A percentile compares a stretch with the other conserved stretches of the same genome.
These are phyloP conservation scores for Trichocladium uniseriatum DNA, from an alignment of 495 filamentous ascomycete genomes.

Conservation along the genomic window DNA sequence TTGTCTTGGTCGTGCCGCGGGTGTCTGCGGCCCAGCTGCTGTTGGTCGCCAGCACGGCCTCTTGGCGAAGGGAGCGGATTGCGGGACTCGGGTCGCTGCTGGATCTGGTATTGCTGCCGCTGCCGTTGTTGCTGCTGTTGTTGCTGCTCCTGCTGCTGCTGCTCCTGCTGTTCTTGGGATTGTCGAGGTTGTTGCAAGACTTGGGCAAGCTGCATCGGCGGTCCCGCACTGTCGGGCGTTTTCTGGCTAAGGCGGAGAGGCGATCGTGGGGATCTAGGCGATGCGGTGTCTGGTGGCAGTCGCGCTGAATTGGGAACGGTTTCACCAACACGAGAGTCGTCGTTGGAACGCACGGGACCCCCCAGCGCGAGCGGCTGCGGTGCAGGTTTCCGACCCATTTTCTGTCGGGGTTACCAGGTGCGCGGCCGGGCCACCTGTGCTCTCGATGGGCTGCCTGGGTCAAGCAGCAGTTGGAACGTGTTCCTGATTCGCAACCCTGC, in stretches of 20 bases:
- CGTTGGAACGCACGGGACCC: constrained; percentile 28
- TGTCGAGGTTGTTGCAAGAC: constrained; percentile 22
- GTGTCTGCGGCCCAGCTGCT: constrained; percentile 21
- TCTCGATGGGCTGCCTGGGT: constrained; percentile 17
- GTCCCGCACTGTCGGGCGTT: constrained; percentile 25
- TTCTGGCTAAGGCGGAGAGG: constrained; percentile 38
- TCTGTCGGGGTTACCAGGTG: constrained; percentile 18
- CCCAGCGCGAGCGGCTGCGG: constrained; percentile 44
- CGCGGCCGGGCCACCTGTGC: constrained; percentile 17
- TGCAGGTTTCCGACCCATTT: constrained; percentile 47
- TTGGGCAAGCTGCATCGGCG: constrained; percentile 28
- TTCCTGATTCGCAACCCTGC: constrained; percentile 24
- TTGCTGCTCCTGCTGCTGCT: constrained; percentile 6
- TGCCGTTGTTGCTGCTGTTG: constrained; percentile 6
- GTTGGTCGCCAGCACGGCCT: constrained; percentile 13
- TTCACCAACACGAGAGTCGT: constrained; percentile 27
- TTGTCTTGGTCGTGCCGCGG: constrained; percentile 27
- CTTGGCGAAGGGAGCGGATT: constrained; percentile 13
- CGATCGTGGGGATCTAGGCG: constrained; percentile 45
- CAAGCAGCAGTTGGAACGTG: constrained; percentile 16
- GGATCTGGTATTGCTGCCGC: constrained; percentile 10
- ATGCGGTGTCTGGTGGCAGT: constrained; percentile 30
- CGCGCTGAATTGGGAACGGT: constrained; percentile 28
- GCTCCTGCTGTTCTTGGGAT: constrained; percentile 7
- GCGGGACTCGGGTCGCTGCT: not conserved